Evolutionary conservation across 345 rosid genomes (phyloP), one percentile per base, ranked within the genome.

Genomic region (Lepidium africanum): DNA sequence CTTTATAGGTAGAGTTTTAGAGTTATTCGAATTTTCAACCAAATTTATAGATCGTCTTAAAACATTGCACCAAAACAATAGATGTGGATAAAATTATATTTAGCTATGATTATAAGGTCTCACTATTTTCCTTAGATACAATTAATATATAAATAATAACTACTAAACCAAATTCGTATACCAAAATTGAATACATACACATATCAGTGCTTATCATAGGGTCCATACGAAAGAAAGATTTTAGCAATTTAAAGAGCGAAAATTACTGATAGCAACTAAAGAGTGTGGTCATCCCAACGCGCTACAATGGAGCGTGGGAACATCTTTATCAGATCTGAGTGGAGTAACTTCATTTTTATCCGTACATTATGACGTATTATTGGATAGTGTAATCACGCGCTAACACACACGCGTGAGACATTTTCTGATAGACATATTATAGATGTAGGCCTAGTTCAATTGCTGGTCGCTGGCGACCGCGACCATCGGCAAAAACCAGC

Each of bases 401-500:
- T 49, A 1, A 0, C 5, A 7, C 15, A 2, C 11, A 33, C 27
- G 21, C 12, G 59, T 72, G 38, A 67, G 36, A 67, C 68, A 43
- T 23, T 9, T 50, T 66, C 67, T 65, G 72, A 41, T 57, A 50
- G 52, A 59, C 60, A 64, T 51, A 71, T 71, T 51, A 71, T 71
- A 25, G 27, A 58, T 30, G 48, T 6, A 51, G n/a, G n/a, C n/a
- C n/a, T n/a, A n/a, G n/a, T n/a, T n/a, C n/a, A n/a, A n/a, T n/a
- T n/a, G n/a, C n/a, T n/a, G n/a, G n/a, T n/a, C n/a, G n/a, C n/a
- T n/a, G n/a, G n/a, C n/a, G n/a, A n/a, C n/a, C n/a, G n/a, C n/a
- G n/a, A n/a, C n/a, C n/a, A n/a, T n/a, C n/a, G n/a, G n/a, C n/a
- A n/a, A n/a, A n/a, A n/a, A n/a, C n/a, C n/a, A n/a, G n/a, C n/a